Evolutionary conservation across 306 rosid genomes (phyloP).

Genomic region (Purshia tridentata): DNA sequence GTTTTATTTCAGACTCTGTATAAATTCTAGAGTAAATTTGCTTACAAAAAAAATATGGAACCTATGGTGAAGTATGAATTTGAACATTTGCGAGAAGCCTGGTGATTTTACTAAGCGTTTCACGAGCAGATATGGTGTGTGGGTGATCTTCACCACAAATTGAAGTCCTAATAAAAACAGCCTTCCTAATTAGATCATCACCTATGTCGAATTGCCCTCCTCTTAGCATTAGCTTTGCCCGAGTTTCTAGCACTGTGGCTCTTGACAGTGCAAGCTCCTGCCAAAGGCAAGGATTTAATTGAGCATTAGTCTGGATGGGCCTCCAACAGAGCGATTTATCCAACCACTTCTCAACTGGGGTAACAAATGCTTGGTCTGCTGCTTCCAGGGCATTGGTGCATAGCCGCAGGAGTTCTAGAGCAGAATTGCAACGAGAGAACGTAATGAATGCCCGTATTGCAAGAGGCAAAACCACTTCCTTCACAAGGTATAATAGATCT

Average conservation of each 20-base stretch:
- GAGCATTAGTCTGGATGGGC: constrained; percentile 75
- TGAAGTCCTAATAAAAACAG: constrained; percentile 76
- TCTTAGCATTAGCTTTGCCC: constrained; percentile 86
- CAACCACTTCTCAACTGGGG: constrained; percentile 81
- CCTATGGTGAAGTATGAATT: constrained; percentile 60
- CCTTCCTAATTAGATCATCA: constrained; percentile 79
- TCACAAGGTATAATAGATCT: constrained; percentile 57
- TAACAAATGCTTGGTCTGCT: constrained; percentile 76
- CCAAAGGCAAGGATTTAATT: constrained; percentile 86
- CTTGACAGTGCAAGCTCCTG: constrained; percentile 76
- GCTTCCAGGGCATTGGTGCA: constrained; percentile 81
- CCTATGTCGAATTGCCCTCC: constrained; percentile 82
- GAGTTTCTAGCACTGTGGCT: constrained; percentile 78
- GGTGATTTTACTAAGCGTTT: constrained; percentile 73
- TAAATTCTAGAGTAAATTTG: constrained; percentile 42
- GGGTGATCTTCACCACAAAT: constrained; percentile 86
- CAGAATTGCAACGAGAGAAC: constrained; percentile 72
- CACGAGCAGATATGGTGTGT: constrained; percentile 71
- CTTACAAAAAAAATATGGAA: constrained; percentile 41
- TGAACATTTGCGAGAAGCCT: constrained; percentile 73
- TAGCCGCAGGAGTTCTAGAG: constrained; percentile 73
- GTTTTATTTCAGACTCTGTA: constrained; percentile 50
- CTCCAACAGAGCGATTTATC: constrained; percentile 81
- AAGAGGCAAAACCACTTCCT: constrained; percentile 69
- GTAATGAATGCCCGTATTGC: constrained; percentile 73